Conservation (phyloP, 2,329 filamentous ascomycete genomes). For the Coniochaeta pulveracea region DNA sequence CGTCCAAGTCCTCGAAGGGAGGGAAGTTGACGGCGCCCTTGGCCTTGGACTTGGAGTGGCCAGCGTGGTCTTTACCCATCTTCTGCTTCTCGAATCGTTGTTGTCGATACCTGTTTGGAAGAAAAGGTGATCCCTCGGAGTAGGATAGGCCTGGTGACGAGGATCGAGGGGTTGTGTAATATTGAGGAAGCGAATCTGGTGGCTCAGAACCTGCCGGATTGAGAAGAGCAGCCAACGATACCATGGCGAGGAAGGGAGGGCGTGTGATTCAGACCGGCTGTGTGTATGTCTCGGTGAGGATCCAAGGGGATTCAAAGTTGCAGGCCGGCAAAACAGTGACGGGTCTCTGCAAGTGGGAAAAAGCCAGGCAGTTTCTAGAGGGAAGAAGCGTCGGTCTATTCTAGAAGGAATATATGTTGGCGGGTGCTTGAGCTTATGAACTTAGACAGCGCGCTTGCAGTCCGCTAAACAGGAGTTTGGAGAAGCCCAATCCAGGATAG, state of each 20-base stretch:
- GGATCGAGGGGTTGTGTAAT: conserved; percentile 28
- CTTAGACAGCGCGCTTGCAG: conserved; percentile 14
- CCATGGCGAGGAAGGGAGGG: conserved; percentile 33
- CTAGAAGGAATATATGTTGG: too few relatives aligned
- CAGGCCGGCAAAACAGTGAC: too few relatives aligned
- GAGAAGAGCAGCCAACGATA: conserved; percentile 54
- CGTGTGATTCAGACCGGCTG: conserved; percentile 5
- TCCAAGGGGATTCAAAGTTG: too few relatives aligned
- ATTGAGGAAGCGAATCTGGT: conserved; percentile 14
- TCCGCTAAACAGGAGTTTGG: background rate
- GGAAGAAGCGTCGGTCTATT: background rate
- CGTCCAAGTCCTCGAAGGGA: conserved; percentile 58
- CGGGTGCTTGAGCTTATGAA: conserved; percentile 12
- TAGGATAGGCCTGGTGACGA: conserved; percentile 21
- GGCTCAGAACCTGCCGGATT: conserved; percentile 44
- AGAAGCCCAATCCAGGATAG: too few relatives aligned
- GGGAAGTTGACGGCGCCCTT: conserved; percentile 62
- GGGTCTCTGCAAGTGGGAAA: too few relatives aligned
- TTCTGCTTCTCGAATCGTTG: conserved; percentile 35
- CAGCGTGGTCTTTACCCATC: conserved; percentile 51
- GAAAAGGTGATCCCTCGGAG: background rate
- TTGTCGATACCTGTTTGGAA: conserved; percentile 14
- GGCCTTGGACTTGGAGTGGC: conserved; percentile 49
- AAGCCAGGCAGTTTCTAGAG: conserved; percentile 1
- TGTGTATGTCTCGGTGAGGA: background rate